Evolutionary conservation across 768 basidiomycete species (phyloP).

Genomic region (Auriculariales sp.): DNA sequence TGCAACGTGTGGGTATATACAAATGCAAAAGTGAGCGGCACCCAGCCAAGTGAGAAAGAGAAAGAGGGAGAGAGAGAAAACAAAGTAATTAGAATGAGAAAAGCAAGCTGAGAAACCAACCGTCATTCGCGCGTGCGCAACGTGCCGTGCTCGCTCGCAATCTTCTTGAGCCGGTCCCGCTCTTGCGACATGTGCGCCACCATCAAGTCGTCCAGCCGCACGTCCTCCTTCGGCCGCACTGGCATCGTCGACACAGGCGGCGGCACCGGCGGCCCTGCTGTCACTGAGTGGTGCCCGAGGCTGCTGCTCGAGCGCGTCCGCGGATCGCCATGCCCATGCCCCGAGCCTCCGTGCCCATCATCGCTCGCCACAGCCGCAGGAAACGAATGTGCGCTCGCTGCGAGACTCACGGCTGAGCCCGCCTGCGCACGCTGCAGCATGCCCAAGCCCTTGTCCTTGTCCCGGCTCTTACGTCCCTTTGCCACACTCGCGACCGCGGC

Average conservation of each 20-base stretch:
- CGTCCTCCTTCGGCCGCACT: constrained; percentile 31
- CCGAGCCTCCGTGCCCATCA: constrained; percentile 10
- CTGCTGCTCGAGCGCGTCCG: constrained; percentile 2
- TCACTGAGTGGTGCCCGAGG: neutral
- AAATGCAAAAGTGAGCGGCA: too few species aligned
- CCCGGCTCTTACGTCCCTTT: neutral
- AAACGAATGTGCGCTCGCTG: neutral
- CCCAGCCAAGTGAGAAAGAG: neutral
- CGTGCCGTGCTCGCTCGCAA: constrained; percentile 27
- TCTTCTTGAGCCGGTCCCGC: constrained; percentile 63
- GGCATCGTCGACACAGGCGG: constrained; percentile 1
- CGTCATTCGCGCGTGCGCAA: neutral
- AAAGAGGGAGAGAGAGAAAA: neutral
- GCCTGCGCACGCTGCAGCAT: constrained; percentile 1
- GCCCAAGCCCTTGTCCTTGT: neutral
- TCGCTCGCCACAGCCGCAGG: constrained; percentile 25
- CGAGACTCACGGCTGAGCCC: constrained; percentile 17
- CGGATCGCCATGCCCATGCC: neutral
- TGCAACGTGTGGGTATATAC: too few species aligned
- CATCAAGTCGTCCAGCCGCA: constrained; percentile 64
- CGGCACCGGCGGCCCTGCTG: neutral
- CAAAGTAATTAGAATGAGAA: neutral
- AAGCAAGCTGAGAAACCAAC: neutral
- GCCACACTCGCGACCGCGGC: neutral
- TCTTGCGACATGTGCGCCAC: constrained; percentile 74